A percentile compares a stretch with the other conserved stretches of the same genome.
phyloP scores from a whole-genome alignment of 768 basidiomycete genomes.

The Ephemerocybe angulata region DNA sequence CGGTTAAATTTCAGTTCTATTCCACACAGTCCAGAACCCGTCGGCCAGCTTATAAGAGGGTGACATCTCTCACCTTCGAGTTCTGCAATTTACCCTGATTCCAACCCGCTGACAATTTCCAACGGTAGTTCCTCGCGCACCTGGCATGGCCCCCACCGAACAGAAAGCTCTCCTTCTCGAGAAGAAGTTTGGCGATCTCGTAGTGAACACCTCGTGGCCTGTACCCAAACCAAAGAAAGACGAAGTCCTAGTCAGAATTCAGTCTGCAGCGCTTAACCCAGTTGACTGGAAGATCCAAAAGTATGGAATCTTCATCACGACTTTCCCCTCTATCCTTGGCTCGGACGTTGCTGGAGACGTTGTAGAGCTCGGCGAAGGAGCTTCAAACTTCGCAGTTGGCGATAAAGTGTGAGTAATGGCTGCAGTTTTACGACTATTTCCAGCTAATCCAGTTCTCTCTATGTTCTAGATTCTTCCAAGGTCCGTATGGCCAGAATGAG shows the following conservation, averaged over 20 bases:
- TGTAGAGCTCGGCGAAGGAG: constrained; percentile 52
- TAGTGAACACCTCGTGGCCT: constrained; percentile 33
- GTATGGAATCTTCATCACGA: constrained; percentile 32
- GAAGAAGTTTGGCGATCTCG: constrained; percentile 25
- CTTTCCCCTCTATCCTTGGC: constrained; percentile 47
- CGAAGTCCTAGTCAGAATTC: constrained; percentile 36
- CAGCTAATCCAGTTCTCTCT: constrained; percentile 28
- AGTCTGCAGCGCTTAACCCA: constrained; percentile 43
- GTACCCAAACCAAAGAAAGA: constrained; percentile 15
- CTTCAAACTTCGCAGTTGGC: constrained; percentile 46
- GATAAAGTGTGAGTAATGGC: constrained; percentile 48
- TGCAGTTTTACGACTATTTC: constrained; percentile 25
- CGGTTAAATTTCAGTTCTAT: background rate
- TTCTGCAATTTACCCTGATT: background rate
- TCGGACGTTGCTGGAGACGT: constrained; percentile 47
- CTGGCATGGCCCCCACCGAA: constrained; percentile 42
- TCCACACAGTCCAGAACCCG: too few relatives aligned
- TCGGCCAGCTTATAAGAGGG: too few relatives aligned
- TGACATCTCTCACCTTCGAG: too few relatives aligned
- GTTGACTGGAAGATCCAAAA: constrained; percentile 51
- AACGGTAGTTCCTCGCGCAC: constrained; percentile 46
- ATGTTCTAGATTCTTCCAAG: constrained; percentile 40
- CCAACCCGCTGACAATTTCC: constrained; percentile 36
- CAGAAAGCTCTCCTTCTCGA: constrained; percentile 33
- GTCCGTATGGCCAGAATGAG: constrained; percentile 28